These are phyloP conservation scores for Purpureocillium lavendulum DNA, from an alignment of 2,329 filamentous ascomycete genomes.

Conservation along the genomic window DNA sequence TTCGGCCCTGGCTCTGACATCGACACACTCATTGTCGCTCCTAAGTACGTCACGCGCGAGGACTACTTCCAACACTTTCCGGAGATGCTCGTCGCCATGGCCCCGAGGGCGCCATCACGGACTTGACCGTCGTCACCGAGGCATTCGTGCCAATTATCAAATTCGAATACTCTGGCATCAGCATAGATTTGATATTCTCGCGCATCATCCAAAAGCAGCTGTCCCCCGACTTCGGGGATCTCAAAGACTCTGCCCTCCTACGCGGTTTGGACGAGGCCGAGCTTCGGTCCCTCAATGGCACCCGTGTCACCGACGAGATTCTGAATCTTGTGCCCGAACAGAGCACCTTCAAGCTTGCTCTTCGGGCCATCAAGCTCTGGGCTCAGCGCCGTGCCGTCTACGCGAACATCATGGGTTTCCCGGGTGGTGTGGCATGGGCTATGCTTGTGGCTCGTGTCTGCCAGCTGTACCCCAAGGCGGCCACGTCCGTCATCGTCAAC, in stretches of 20 bases:
- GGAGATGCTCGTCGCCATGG: slow-evolving; percentile 66
- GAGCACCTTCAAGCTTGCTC: slow-evolving; percentile 79
- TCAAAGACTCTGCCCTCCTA: slow-evolving; percentile 78
- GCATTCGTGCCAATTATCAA: slow-evolving; percentile 97
- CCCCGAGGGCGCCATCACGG: slow-evolving; percentile 73
- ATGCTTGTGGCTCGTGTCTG: slow-evolving; percentile 95
- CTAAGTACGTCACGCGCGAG: slow-evolving; percentile 77
- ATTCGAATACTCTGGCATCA: slow-evolving; percentile 82
- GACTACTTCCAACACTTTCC: slow-evolving; percentile 93
- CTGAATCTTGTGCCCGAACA: slow-evolving; percentile 80
- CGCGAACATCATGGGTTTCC: slow-evolving; percentile 92
- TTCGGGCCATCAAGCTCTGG: slow-evolving; percentile 94
- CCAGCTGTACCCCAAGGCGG: slow-evolving; percentile 90
- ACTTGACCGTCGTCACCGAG: slow-evolving; percentile 77
- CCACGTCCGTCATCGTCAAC: slow-evolving; percentile 76
- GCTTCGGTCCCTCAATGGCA: slow-evolving; percentile 85
- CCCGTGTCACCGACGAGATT: slow-evolving; percentile 89
- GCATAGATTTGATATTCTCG: slow-evolving; percentile 89
- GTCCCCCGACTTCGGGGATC: slow-evolving; percentile 54
- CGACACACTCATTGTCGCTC: slow-evolving; percentile 87
- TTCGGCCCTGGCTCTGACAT: slow-evolving; percentile 96
- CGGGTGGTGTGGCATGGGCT: slow-evolving; percentile 94
- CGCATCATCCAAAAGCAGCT: slow-evolving; percentile 65
- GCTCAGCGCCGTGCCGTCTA: slow-evolving; percentile 88
- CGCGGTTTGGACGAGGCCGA: slow-evolving; percentile 81